Evolutionary conservation across 768 basidiomycete genomes (phyloP), one percentile per base, ranked within the genome.

Genomic region (Infundibulicybe gibba): DNA sequence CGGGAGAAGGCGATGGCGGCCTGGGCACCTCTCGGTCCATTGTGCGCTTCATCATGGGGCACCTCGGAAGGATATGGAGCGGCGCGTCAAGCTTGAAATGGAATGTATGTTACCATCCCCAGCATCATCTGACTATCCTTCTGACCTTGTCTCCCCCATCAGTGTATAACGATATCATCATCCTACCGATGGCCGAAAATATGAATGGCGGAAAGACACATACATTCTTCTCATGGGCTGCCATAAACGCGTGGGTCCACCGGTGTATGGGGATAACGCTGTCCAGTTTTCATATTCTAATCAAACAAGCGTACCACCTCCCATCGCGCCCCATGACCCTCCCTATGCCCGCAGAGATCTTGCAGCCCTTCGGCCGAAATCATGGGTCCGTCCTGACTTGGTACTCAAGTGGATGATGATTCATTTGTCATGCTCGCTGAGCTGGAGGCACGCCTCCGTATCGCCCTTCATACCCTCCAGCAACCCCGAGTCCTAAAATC

Each of bases 201-300:
- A 97, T 98, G 95, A 97, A 98, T 65, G 71, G 78, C 41, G 95
- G 95, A 47, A 98, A 98, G 66, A 89, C 90, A 4, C 76, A 95
- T 60, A 80, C 86, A 2, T 98, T 85, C 69, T 97, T 94, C 71
- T 80, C 81, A 12, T 98, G 95, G 95, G 91, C 94, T 4, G 80
- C 90, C 32, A 79, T 84, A 58, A 84, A 90, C 55, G 93, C 93
- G 9, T 93, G 90, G 80, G 92, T 97, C 93, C 93, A 35, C 85
- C 89, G 15, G 71, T 87, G 33, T 85, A 85, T 59, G 63, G 65
- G 54, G 68, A 76, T 52, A 67, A 71, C 43, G 68, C 72, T 33
- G 57, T 65, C 32, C 62, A 58, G 14, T 83, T 85, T 54, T 84
- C 88, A 5, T 91, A 92, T 61, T 77, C 81, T 3, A 80, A 80